phyloP scores from a whole-genome alignment of 2,329 filamentous ascomycete genomes.

The Coniochaeta sp. region DNA sequence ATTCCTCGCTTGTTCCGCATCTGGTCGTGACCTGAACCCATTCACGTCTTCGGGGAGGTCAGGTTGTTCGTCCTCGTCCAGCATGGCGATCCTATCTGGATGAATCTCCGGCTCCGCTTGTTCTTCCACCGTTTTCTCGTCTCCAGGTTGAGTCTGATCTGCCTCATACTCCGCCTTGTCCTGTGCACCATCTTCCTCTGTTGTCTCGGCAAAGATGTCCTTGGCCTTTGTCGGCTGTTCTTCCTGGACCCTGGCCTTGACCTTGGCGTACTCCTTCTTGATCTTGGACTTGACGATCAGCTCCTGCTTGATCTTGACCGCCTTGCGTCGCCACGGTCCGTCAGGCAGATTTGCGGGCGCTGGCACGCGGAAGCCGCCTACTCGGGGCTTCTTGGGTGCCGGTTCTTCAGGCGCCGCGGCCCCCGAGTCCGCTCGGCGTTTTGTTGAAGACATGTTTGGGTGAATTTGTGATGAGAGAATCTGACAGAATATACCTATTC shows the following conservation, averaged over 20 bases:
- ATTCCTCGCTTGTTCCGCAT: background rate
- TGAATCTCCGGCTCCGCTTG: constrained; percentile 73
- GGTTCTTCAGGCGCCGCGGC: constrained; percentile 19
- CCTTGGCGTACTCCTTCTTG: constrained; percentile 85
- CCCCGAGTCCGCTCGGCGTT: background rate
- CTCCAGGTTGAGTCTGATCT: background rate
- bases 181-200: background rate
- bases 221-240: background rate
- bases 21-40: background rate
- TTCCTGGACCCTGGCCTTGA: constrained; percentile 49
- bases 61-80: background rate
- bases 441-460: background rate
- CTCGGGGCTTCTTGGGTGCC: constrained; percentile 41
- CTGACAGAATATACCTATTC: no score
- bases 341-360: constrained; percentile 88
- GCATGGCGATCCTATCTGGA: background rate
- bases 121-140: background rate
- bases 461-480: no score
- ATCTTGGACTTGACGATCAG: constrained; percentile 90
- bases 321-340: constrained; percentile 77
- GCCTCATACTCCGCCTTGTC: background rate
- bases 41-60: background rate
- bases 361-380: constrained; percentile 67
- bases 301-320: constrained; percentile 68
- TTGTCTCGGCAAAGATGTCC: background rate